Base-by-base conservation (phyloP, 2,329 filamentous ascomycete genomes). In the Teratosphaeria destructans region DNA sequence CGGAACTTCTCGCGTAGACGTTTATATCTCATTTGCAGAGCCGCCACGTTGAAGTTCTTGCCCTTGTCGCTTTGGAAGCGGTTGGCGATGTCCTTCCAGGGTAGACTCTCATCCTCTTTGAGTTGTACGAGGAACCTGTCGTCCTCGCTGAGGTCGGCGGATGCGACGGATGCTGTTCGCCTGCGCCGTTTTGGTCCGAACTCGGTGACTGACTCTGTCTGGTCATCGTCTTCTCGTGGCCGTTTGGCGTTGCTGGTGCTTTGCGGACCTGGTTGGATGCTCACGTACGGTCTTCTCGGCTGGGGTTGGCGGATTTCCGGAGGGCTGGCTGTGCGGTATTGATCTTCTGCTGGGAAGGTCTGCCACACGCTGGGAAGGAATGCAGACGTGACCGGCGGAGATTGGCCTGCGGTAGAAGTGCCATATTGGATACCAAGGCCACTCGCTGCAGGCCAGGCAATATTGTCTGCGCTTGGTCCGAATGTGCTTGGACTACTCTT, bases 1-100 rank as follows among this genome's bases (percentile, higher is more conserved):
- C 79, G 75, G 68, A 79, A 75, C 54, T 77, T 74, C 65, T 81
- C 79, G 19, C 77, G 72, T 43, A 82, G 70, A 43, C 80, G 73
- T 67, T 81, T 81, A 64, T 79, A 75, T 23, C 79, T 77, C 80
- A 82, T 82, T 65, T 82, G 80, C 35, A 82, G 70, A 7, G 79
- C 78, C 3, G 79, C 78, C 55, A 81, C 78, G 62, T 80, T 77
- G 62, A 79, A 77, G 4, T 69, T 72, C 65, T 80, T 78, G 59
- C 77, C 77, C 32, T 77, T 70, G 34, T 80, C 78, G 12, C 73
- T 73, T 59, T 78, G 73, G 67, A 81, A 81, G 26, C 77, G 76
- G 6, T 73, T 72, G 8, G 77, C 78, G 60, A 82, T 81, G 60
- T 81, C 79, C 66, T 82, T 82, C 80, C 79, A 82, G 0, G 79